These are phyloP conservation scores for Biscogniauxia marginata DNA, from an alignment of 2,329 filamentous ascomycete species.

Conservation along the genomic window DNA sequence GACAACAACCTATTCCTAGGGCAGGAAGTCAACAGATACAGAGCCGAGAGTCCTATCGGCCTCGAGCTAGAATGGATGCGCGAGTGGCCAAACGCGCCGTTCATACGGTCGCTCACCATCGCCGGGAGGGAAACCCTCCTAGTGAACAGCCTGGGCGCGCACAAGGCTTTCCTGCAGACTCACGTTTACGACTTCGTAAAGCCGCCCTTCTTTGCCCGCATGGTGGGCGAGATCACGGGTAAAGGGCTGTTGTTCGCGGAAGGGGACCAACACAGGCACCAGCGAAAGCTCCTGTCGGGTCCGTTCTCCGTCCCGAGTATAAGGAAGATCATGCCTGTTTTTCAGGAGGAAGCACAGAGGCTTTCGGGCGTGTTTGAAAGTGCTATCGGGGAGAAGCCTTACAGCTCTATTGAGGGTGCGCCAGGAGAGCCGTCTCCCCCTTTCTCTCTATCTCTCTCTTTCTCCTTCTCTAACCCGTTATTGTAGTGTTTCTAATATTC, in stretches of 20 bases:
- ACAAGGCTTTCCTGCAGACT: constrained; percentile 39
- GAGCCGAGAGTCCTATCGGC: constrained; percentile 26
- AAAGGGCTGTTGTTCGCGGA: constrained; percentile 38
- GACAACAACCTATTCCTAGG: constrained; percentile 40
- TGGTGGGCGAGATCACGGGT: constrained; percentile 37
- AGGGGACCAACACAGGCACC: constrained; percentile 33
- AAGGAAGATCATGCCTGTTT: constrained; percentile 37
- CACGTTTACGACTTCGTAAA: constrained; percentile 41
- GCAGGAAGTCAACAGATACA: constrained; percentile 36
- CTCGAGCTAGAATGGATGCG: constrained; percentile 33
- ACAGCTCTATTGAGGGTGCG: constrained; percentile 29
- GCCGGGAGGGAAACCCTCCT: constrained; percentile 38
- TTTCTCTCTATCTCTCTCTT: background rate
- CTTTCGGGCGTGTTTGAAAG: constrained; percentile 32
- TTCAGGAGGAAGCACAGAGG: constrained; percentile 33
- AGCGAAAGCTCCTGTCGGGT: constrained; percentile 34
- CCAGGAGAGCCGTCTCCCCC: background rate
- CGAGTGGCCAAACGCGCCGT: constrained; percentile 33
- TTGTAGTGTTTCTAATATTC: background rate
- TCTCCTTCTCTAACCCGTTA: background rate
- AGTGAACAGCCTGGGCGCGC: constrained; percentile 35
- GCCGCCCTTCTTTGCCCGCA: constrained; percentile 32
- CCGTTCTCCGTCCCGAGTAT: constrained; percentile 38
- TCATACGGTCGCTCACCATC: constrained; percentile 39
- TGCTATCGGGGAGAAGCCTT: constrained; percentile 19